Conservation (phyloP, 208 protist species). For the Crithidia expoeki region DNA sequence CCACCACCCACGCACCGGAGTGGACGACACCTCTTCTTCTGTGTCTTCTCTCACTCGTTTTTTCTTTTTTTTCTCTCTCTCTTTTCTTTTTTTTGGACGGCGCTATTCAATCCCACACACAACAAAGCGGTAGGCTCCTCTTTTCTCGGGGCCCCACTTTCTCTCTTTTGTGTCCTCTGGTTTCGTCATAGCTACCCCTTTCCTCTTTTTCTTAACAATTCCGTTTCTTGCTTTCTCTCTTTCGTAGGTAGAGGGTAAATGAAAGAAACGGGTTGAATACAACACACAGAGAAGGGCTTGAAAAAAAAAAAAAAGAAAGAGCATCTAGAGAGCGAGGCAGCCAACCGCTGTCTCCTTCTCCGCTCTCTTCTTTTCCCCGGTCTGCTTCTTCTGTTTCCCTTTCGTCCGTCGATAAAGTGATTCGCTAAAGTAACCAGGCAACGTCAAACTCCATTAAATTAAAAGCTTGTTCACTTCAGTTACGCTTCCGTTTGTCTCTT, state of each 20-base stretch:
- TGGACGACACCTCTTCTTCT: neutral
- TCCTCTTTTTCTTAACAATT: neutral
- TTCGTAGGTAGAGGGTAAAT: neutral
- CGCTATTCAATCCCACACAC: neutral
- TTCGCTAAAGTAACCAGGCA: neutral
- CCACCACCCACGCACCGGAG: too few species aligned
- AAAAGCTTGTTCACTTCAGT: neutral
- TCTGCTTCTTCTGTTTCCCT: neutral
- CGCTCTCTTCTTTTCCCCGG: too few species aligned
- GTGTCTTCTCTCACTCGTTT: neutral
- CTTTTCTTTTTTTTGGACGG: neutral
- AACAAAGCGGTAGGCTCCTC: neutral
- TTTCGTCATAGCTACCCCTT: neutral
- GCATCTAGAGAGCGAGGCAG: neutral
- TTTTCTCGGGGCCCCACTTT: neutral
- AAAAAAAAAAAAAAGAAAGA: constrained; percentile 12
- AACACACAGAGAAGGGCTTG: neutral
- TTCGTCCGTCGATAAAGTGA: neutral
- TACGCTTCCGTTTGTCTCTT: neutral
- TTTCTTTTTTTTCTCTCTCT: neutral
- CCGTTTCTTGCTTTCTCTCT: neutral
- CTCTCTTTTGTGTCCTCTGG: neutral
- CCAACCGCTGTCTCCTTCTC: too few species aligned
- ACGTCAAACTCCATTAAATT: neutral
- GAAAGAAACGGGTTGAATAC: neutral